These are phyloP conservation scores for Nadsonia commutata DNA, from an alignment of 1,139 yeast species.

Conservation along the genomic window DNA sequence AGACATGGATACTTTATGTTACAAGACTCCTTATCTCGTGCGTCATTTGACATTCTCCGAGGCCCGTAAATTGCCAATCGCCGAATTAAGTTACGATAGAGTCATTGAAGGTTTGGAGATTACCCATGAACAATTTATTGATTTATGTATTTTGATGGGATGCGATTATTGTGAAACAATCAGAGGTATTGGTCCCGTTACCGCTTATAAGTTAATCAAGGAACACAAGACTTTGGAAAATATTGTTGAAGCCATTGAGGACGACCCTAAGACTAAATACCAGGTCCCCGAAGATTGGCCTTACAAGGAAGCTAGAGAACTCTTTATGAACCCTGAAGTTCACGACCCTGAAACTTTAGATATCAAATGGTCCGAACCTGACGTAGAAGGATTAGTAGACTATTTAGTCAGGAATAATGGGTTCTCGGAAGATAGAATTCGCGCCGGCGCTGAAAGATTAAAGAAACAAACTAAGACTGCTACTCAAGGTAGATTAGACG, in stretches of 20 bases:
- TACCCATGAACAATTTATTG: constrained; percentile 64
- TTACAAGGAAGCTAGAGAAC: constrained; percentile 68
- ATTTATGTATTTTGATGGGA: constrained; percentile 81
- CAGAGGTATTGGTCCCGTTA: constrained; percentile 89
- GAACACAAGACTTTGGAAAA: constrained; percentile 75
- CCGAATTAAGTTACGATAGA: constrained; percentile 56
- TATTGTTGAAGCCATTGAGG: constrained; percentile 48
- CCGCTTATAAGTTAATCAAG: constrained; percentile 75
- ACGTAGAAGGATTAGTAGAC: constrained; percentile 57
- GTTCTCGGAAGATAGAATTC: constrained; percentile 82
- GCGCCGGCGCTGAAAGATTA: constrained; percentile 73
- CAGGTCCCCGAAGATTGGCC: constrained; percentile 95
- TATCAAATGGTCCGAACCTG: constrained; percentile 55
- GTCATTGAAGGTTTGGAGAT: constrained; percentile 68
- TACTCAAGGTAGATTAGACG: constrained; percentile 84
- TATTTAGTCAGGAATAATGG: constrained; percentile 69
- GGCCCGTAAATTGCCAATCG: constrained; percentile 82
- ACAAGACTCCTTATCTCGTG: constrained; percentile 66
- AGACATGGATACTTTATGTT: constrained; percentile 96
- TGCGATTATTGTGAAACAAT: constrained; percentile 96
- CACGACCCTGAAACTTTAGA: constrained; percentile 42
- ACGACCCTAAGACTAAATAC: constrained; percentile 52
- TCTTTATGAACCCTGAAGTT: constrained; percentile 75
- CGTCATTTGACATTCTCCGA: constrained; percentile 90
- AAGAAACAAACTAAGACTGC: constrained; percentile 73